phyloP scores from a whole-genome alignment of 352 stramenopile species.

The Phytophthora idaei region DNA sequence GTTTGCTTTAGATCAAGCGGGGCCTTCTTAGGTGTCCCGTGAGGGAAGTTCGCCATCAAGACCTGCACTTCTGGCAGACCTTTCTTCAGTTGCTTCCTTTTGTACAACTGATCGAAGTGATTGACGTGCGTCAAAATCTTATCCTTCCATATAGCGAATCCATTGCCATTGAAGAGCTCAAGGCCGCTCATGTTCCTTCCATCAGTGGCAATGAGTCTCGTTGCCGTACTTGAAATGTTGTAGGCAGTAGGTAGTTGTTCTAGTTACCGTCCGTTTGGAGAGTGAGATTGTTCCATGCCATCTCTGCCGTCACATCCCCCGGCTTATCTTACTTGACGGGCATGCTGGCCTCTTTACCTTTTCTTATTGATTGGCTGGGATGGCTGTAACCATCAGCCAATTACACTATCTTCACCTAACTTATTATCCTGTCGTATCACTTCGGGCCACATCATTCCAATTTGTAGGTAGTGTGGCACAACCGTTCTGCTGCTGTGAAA shows the following conservation, averaged over 20 bases:
- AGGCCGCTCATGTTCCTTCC: neutral
- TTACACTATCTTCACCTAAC: too few species aligned
- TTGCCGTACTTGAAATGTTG: neutral
- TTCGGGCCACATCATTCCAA: too few species aligned
- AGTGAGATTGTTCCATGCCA: neutral
- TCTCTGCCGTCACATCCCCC: neutral
- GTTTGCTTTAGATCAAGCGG: too few species aligned
- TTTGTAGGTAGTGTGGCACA: too few species aligned
- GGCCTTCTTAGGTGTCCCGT: too few species aligned
- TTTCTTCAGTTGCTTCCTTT: neutral
- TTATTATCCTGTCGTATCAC: too few species aligned
- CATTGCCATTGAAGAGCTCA: neutral
- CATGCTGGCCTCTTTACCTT: neutral
- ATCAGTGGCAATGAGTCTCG: neutral
- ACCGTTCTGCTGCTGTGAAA: too few species aligned
- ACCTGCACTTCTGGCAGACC: neutral
- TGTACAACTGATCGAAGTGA: neutral
- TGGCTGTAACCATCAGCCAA: too few species aligned
- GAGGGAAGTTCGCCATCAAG: too few species aligned
- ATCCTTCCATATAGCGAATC: neutral
- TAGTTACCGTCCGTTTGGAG: neutral
- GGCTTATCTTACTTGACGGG: neutral
- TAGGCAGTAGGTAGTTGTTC: too few species aligned
- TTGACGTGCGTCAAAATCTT: neutral
- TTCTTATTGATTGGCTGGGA: neutral